Evolutionary conservation across 176 grass and related monocot species (phyloP).

Genomic region (Juncus inflexus): DNA sequence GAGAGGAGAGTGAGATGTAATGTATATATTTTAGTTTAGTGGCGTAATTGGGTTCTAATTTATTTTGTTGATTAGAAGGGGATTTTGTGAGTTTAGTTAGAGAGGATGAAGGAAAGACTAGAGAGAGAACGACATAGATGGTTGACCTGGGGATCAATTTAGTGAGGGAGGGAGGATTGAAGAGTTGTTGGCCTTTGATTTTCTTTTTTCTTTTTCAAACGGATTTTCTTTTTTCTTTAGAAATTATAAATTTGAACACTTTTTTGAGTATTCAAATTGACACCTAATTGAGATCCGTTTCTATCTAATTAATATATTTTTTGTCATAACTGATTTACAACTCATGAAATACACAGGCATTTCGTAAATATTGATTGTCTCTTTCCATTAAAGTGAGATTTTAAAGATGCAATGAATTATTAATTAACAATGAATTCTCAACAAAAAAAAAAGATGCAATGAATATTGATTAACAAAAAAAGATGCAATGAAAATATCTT

Average conservation of each 20-base stretch:
- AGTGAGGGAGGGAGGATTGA: neutral
- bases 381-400: too few relatives aligned
- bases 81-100: constrained; percentile 3
- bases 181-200: constrained; percentile 15
- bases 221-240: neutral
- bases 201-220: neutral
- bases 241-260: neutral
- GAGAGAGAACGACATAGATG: constrained; percentile 1
- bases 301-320: neutral
- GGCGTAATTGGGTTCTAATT: constrained; percentile 16
- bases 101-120: neutral
- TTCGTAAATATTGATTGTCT: too few relatives aligned
- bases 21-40: neutral
- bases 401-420: too few relatives aligned
- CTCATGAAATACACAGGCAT: too few relatives aligned
- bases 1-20: constrained; percentile 1
- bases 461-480: too few relatives aligned
- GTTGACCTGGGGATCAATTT: constrained; percentile 31
- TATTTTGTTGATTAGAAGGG: too few relatives aligned
- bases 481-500: too few relatives aligned
- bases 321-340: neutral
- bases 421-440: too few relatives aligned
- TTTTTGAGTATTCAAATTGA: constrained; percentile 9
- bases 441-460: too few relatives aligned
- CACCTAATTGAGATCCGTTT: neutral